Conservation (phyloP, 306 rosid species). For the Vachellia collinsii region DNA sequence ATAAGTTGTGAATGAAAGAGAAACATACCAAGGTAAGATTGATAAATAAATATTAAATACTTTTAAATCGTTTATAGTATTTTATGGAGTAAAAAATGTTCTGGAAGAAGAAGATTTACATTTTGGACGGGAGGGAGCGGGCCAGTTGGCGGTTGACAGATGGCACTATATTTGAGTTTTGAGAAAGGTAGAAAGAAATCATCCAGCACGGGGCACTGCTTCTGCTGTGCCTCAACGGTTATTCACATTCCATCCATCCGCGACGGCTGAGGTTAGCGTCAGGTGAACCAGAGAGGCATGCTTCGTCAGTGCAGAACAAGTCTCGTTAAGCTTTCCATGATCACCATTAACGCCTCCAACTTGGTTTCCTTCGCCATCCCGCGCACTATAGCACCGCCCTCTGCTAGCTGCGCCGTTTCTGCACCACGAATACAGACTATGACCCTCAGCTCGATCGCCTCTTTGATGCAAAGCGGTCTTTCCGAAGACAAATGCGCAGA, state of each 20-base stretch:
- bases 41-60: too few species aligned
- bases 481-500: constrained; percentile 32
- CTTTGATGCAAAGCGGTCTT: constrained; percentile 35
- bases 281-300: neutral
- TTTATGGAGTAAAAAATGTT: too few species aligned
- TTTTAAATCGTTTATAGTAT: too few species aligned
- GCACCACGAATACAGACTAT: constrained; percentile 27
- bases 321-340: neutral
- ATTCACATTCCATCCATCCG: constrained; percentile 10
- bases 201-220: too few species aligned
- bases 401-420: constrained; percentile 9
- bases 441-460: constrained; percentile 35
- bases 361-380: constrained; percentile 6
- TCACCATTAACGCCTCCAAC: constrained; percentile 17
- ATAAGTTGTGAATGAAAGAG: too few species aligned
- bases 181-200: too few species aligned
- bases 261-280: neutral
- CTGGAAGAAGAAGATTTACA: too few species aligned
- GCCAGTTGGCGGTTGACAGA: too few species aligned
- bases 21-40: too few species aligned
- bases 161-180: too few species aligned
- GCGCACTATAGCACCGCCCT: constrained; percentile 18
- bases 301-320: neutral
- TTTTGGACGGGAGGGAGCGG: too few species aligned
- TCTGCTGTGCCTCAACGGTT: constrained; percentile 32